Evolutionary conservation across 2,329 filamentous ascomycete genomes (phyloP).

Genomic region (Colletotrichum sp.): DNA sequence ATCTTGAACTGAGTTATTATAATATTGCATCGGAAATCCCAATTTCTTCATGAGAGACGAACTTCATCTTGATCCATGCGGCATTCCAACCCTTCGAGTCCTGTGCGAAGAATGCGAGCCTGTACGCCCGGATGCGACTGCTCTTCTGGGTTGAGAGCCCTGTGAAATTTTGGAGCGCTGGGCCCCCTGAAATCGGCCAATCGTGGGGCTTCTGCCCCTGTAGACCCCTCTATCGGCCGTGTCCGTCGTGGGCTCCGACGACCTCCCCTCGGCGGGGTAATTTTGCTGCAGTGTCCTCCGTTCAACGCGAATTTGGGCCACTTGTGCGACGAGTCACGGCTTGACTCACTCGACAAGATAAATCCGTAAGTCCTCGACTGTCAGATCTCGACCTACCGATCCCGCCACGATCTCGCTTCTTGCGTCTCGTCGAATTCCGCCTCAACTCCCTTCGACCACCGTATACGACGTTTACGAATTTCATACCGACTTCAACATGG

Average conservation of each 20-base stretch:
- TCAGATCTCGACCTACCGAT: neutral
- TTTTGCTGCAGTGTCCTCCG: conserved; percentile 3
- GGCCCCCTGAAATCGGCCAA: conserved; percentile 7
- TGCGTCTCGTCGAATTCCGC: neutral
- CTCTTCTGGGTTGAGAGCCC: conserved; percentile 9
- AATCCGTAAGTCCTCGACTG: neutral
- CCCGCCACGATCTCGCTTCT: neutral
- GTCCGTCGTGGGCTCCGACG: conserved; percentile 13
- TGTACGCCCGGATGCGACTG: neutral
- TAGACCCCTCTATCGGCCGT: conserved; percentile 21
- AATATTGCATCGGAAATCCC: neutral
- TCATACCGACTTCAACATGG: conserved; percentile 19
- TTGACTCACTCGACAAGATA: conserved; percentile 11
- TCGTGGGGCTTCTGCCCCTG: neutral
- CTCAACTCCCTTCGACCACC: neutral
- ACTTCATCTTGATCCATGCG: neutral
- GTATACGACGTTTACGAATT: neutral
- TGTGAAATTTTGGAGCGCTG: neutral
- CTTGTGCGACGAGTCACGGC: conserved; percentile 5
- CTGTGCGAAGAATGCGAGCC: neutral
- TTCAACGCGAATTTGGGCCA: conserved; percentile 1
- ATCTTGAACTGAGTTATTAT: neutral
- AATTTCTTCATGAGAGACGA: neutral
- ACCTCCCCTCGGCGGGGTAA: conserved; percentile 23
- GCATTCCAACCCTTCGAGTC: neutral